Evolutionary conservation across 2,329 filamentous ascomycete species (phyloP).

Genomic region (Metarhizium rileyi): DNA sequence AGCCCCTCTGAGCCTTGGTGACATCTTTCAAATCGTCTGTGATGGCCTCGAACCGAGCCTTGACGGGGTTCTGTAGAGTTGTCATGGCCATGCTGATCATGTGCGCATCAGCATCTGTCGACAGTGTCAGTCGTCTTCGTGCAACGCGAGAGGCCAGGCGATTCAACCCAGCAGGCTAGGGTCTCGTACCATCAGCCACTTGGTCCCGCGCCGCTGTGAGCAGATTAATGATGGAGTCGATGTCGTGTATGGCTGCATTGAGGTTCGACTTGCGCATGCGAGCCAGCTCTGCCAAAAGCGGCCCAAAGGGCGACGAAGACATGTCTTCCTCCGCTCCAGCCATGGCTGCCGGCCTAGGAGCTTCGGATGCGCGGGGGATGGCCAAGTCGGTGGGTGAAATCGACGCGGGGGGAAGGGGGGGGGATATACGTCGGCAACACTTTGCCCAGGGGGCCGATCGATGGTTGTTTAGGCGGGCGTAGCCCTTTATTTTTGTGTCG

Average conservation of each 20-base stretch:
- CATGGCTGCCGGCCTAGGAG: conserved; percentile 15
- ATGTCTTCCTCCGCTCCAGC: conserved; percentile 24
- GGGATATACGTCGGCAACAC: neutral
- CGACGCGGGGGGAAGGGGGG: neutral
- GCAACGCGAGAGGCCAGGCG: neutral
- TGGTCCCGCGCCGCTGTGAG: conserved; percentile 64
- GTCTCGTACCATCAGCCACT: conserved; percentile 55
- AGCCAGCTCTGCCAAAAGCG: conserved; percentile 63
- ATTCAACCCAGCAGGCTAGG: neutral
- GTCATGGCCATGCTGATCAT: conserved; percentile 66
- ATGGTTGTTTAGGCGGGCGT: neutral
- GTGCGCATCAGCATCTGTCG: conserved; percentile 31
- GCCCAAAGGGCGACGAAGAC: conserved; percentile 37
- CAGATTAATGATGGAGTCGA: conserved; percentile 73
- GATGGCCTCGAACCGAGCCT: conserved; percentile 68
- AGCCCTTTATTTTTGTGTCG: neutral
- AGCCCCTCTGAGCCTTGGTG: conserved; percentile 71
- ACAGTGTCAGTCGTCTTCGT: conserved; percentile 10
- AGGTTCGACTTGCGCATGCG: conserved; percentile 61
- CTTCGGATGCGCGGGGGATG: no score
- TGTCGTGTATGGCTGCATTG: conserved; percentile 62
- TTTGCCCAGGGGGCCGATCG: neutral
- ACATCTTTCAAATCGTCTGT: conserved; percentile 76
- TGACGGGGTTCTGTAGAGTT: conserved; percentile 78
- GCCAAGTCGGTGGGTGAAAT: no score